phyloP scores from a whole-genome alignment of 2,329 filamentous ascomycete genomes.

The Penicillium sp. region DNA sequence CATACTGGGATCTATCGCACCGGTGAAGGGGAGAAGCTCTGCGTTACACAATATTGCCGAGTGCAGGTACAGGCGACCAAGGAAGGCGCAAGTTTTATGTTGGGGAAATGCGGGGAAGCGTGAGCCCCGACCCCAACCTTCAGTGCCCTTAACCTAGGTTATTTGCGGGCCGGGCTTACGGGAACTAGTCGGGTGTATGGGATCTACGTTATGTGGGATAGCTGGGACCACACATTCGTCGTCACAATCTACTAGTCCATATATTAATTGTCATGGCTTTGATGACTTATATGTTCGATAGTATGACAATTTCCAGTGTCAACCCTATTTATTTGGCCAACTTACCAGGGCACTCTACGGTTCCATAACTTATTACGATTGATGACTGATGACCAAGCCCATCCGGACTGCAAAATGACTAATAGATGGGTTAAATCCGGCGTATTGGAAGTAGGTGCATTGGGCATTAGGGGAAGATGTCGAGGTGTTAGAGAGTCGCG shows the following conservation, averaged over 20 bases:
- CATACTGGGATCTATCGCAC: slow-evolving; percentile 10
- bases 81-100: neutral
- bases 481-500: neutral
- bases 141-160: slow-evolving; percentile 21
- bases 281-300: neutral
- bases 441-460: neutral
- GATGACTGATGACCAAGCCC: neutral
- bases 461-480: neutral
- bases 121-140: neutral
- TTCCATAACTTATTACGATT: neutral
- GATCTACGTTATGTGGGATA: neutral
- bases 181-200: slow-evolving; percentile 1
- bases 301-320: fast-evolving
- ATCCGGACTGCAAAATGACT: neutral
- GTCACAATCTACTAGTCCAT: neutral
- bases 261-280: neutral
- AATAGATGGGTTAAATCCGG: neutral
- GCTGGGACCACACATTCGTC: neutral
- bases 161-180: slow-evolving; percentile 12
- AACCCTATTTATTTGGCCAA: neutral
- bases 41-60: neutral
- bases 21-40: neutral
- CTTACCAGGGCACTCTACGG: neutral
- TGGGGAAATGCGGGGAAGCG: slow-evolving; percentile 22
- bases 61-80: neutral